Conservation (phyloP, 1,139 yeast genomes). For the Saccharomycopsis hybrid region DNA sequence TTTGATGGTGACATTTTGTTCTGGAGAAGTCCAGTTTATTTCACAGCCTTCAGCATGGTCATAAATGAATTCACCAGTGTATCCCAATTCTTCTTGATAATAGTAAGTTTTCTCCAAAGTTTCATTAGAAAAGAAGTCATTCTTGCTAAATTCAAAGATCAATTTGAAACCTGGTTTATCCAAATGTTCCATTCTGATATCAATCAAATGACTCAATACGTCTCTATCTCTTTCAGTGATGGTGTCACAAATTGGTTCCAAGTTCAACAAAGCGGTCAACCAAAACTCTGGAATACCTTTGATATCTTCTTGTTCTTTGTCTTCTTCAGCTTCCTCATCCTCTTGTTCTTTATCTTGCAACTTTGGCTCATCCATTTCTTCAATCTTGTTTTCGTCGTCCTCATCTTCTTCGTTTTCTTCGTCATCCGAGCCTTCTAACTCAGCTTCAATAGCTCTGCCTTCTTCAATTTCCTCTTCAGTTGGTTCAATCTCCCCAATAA, state of each 20-base stretch:
- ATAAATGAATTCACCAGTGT: constrained; percentile 92
- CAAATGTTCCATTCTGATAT: constrained; percentile 76
- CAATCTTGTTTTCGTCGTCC: constrained; percentile 37
- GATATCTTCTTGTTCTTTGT: constrained; percentile 38
- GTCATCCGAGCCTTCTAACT: constrained; percentile 33
- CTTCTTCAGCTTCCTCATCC: constrained; percentile 23
- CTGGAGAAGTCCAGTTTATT: constrained; percentile 79
- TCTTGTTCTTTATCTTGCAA: constrained; percentile 37
- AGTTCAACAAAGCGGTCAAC: constrained; percentile 90
- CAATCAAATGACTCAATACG: constrained; percentile 61
- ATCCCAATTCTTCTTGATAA: constrained; percentile 91
- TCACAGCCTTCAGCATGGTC: constrained; percentile 93
- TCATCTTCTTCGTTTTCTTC: constrained; percentile 42
- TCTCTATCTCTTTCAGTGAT: constrained; percentile 89
- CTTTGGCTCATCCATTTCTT: constrained; percentile 40
- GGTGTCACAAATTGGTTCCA: constrained; percentile 74
- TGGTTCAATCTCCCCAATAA: constrained; percentile 73
- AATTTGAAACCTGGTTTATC: constrained; percentile 87
- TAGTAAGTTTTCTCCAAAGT: constrained; percentile 78
- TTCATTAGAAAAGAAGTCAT: constrained; percentile 72
- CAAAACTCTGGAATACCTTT: constrained; percentile 92
- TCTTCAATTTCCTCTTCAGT: constrained; percentile 67
- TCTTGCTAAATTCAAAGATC: constrained; percentile 70
- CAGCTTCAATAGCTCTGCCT: constrained; percentile 60
- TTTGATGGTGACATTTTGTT: constrained; percentile 73